These are phyloP conservation scores for Plenodomus lindquistii DNA, from an alignment of 2,329 filamentous ascomycete genomes.

Conservation along the genomic window DNA sequence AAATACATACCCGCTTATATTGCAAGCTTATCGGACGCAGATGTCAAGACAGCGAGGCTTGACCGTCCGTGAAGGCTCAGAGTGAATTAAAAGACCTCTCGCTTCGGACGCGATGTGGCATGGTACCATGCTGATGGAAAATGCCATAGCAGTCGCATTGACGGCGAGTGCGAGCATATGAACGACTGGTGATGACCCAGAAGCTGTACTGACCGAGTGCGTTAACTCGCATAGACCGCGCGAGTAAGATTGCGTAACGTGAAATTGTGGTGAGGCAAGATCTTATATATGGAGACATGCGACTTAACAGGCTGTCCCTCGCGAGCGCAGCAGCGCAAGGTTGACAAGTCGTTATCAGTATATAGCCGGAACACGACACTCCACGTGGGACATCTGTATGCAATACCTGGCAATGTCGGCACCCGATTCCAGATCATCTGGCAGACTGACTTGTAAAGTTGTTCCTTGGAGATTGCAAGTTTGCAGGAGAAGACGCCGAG, in stretches of 20 bases:
- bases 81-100: not conserved
- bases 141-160: too few species aligned
- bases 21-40: not conserved
- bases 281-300: not conserved
- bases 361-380: not conserved
- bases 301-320: constrained; percentile 4
- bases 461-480: too few species aligned
- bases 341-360: constrained; percentile 1
- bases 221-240: not conserved
- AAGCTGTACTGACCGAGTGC: not conserved
- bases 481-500: too few species aligned
- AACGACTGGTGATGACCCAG: not conserved
- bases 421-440: too few species aligned
- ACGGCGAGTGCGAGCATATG: not conserved
- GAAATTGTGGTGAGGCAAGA: not conserved
- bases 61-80: not conserved
- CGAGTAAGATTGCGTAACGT: not conserved
- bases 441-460: too few species aligned
- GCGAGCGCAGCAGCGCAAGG: constrained; percentile 1
- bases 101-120: not conserved
- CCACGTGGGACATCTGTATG: not conserved
- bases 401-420: not conserved
- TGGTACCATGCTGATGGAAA: too few species aligned
- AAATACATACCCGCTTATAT: not conserved
- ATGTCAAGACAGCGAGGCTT: not conserved